Conservation (phyloP, 2,329 filamentous ascomycete genomes). For the Colletotrichum ledebouriae region DNA sequence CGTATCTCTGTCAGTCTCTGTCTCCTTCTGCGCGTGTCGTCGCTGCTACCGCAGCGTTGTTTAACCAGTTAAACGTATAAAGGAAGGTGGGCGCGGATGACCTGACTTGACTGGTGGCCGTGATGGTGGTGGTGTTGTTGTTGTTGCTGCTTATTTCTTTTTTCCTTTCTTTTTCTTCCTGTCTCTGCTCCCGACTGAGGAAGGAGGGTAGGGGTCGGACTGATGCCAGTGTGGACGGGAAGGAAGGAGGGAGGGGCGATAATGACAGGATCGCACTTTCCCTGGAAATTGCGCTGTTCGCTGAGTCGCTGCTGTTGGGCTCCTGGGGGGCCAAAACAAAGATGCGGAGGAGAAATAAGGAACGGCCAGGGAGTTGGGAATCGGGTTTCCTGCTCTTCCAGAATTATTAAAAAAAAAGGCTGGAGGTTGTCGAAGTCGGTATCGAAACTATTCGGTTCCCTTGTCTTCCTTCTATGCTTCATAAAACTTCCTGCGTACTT, state of each 20-base stretch:
- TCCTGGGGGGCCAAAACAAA: constrained; percentile 15
- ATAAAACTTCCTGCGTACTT: neutral
- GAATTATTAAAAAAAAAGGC: neutral
- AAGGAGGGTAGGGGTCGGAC: constrained; percentile 26
- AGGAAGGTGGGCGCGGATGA: constrained; percentile 36
- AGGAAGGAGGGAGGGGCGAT: constrained; percentile 36
- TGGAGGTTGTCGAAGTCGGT: neutral
- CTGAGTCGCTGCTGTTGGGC: constrained; percentile 29
- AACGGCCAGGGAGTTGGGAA: neutral
- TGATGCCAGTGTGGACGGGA: constrained; percentile 36
- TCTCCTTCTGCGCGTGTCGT: constrained; percentile 22
- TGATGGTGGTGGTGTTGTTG: constrained; percentile 4
- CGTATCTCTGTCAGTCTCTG: neutral
- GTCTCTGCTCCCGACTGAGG: constrained; percentile 12
- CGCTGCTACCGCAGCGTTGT: neutral
- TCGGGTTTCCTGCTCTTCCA: constrained; percentile 13
- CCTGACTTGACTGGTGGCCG: neutral
- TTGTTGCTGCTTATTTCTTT: constrained; percentile 16
- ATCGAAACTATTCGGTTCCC: neutral
- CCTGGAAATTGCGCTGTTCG: constrained; percentile 33
- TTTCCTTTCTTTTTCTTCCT: constrained; percentile 3
- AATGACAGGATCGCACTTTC: constrained; percentile 38
- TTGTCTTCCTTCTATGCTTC: neutral
- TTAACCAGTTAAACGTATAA: neutral
- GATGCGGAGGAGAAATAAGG: constrained; percentile 10